These are phyloP conservation scores for Coniochaeta pulveracea DNA, from an alignment of 2,329 filamentous ascomycete genomes.

Conservation along the genomic window DNA sequence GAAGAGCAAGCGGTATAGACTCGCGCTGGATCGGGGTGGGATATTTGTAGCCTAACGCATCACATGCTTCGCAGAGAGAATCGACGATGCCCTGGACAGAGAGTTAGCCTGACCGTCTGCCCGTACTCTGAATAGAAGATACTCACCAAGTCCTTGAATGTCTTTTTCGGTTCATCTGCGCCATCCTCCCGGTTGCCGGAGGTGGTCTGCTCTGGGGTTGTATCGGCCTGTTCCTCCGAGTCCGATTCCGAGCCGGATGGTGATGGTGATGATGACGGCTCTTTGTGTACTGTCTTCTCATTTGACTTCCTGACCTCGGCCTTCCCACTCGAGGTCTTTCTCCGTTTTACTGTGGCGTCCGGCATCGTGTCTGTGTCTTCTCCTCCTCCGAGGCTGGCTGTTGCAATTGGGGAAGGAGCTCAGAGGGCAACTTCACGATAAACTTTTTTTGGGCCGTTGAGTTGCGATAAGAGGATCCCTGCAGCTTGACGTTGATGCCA, in stretches of 20 bases:
- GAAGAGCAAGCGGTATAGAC: constrained; percentile 43
- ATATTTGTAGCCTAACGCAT: constrained; percentile 66
- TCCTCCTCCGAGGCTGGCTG: too few relatives aligned
- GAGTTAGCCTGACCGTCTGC: not conserved
- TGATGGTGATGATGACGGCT: constrained; percentile 1
- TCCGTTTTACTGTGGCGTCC: too few relatives aligned
- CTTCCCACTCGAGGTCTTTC: not conserved
- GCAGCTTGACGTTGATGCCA: too few relatives aligned
- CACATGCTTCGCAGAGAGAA: constrained; percentile 80
- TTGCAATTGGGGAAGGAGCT: too few relatives aligned
- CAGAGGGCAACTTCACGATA: too few relatives aligned
- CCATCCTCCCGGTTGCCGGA: not conserved
- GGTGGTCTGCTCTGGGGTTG: not conserved
- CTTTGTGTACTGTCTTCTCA: constrained; percentile 1
- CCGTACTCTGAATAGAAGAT: not conserved
- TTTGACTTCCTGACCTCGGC: not conserved
- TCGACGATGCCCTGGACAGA: constrained; percentile 62
- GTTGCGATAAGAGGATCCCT: too few relatives aligned
- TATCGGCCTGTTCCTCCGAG: not conserved
- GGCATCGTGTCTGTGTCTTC: too few relatives aligned
- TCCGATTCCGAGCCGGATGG: not conserved
- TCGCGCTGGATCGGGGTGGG: constrained; percentile 74
- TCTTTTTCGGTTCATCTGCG: constrained; percentile 28
- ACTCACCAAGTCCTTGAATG: constrained; percentile 53
- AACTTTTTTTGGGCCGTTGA: too few relatives aligned